Conservation (phyloP, 129 eudicot species). For the Artemisia tridentata region DNA sequence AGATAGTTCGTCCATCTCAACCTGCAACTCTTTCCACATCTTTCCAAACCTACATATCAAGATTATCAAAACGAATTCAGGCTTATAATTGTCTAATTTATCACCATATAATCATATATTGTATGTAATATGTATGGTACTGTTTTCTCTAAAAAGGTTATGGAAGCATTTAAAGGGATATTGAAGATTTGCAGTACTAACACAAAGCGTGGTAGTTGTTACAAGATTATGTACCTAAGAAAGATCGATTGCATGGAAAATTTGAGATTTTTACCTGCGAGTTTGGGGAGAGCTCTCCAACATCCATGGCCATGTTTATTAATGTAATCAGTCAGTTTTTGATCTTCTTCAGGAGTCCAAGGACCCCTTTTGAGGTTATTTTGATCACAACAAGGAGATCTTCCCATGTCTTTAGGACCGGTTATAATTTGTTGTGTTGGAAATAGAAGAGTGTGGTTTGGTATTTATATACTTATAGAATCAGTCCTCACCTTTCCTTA, state of each 20-base stretch:
- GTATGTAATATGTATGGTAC: too few species aligned
- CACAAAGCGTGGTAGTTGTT: neutral
- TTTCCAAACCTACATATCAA: slow-evolving; percentile 49
- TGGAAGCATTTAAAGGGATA: neutral
- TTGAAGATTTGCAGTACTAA: neutral
- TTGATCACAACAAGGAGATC: slow-evolving; percentile 82
- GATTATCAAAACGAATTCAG: neutral
- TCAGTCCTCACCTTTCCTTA: too few species aligned
- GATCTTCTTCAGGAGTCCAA: slow-evolving; percentile 90
- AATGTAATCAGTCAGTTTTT: slow-evolving; percentile 63
- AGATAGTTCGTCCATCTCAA: slow-evolving; percentile 85
- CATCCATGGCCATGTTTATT: slow-evolving; percentile 70
- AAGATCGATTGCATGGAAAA: neutral
- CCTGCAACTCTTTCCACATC: slow-evolving; percentile 91
- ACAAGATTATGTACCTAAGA: too few species aligned
- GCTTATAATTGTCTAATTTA: too few species aligned
- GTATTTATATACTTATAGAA: neutral
- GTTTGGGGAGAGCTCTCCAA: slow-evolving; percentile 81
- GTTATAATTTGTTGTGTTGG: neutral
- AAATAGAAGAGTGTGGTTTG: neutral
- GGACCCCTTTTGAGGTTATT: slow-evolving; percentile 74
- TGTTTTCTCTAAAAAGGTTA: too few species aligned
- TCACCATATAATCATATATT: too few species aligned
- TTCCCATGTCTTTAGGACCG: slow-evolving; percentile 49
- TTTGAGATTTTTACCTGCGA: slow-evolving; percentile 56